A percentile compares a stretch with the other conserved stretches of the same genome.
Conservation (phyloP, 164 flowering plant genomes). For the Aristolochia contorta region DNA sequence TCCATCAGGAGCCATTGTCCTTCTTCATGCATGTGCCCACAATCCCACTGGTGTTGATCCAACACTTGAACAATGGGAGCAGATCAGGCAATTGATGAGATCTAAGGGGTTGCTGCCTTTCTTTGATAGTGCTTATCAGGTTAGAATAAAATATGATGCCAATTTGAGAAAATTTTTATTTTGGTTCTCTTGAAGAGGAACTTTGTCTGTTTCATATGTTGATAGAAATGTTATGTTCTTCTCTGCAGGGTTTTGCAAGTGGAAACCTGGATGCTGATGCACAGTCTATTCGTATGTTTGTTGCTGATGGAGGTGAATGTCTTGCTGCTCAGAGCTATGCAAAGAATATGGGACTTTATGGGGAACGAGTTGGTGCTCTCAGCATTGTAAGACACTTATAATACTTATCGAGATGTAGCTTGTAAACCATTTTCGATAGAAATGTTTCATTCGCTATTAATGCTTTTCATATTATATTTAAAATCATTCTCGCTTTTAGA, state of each 20-base stretch:
- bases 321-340: constrained; percentile 96
- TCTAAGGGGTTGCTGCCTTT: constrained; percentile 77
- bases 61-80: constrained; percentile 87
- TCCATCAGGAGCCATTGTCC: constrained; percentile 84
- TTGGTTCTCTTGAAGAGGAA: background rate
- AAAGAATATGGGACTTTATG: constrained; percentile 96
- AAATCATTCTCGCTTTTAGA: too few species aligned
- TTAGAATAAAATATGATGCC: constrained; percentile 5
- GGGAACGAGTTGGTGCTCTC: constrained; percentile 98
- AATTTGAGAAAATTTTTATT: background rate
- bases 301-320: constrained; percentile 94
- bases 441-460: background rate
- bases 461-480: too few species aligned
- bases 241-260: constrained; percentile 88
- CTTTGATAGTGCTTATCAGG: constrained; percentile 99
- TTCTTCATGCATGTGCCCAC: constrained; percentile 99
- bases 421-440: background rate
- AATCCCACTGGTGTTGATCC: constrained; percentile 99
- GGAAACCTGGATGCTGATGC: constrained; percentile 97
- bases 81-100: constrained; percentile 82
- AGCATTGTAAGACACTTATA: constrained; percentile 68
- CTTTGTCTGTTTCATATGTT: background rate
- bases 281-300: constrained; percentile 83
- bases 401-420: background rate
- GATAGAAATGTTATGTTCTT: background rate